Percentiles rank a stretch among this genome's conserved stretches.
Conservation (phyloP, 2,329 filamentous ascomycete species). For the Beauveria asiatica region DNA sequence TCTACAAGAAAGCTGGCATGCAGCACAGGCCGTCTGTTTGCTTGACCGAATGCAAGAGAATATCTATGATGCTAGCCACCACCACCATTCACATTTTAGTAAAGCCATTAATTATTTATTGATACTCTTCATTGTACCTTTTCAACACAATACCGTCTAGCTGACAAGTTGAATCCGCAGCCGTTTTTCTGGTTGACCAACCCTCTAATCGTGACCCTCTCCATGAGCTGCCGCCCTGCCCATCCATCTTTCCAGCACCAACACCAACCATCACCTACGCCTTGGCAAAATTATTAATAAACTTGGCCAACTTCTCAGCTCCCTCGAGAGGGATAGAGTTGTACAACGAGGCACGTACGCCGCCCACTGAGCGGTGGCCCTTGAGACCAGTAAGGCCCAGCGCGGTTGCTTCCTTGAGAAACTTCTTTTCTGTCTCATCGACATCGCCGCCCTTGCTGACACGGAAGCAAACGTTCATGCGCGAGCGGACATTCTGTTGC, state of each 20-base stretch:
- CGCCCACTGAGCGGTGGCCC: conserved; percentile 79
- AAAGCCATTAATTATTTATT: neutral
- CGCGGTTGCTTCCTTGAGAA: conserved; percentile 63
- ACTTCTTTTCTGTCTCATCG: conserved; percentile 67
- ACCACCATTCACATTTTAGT: neutral
- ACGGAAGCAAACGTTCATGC: conserved; percentile 95
- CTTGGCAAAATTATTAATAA: conserved; percentile 47
- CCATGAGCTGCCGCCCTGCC: neutral
- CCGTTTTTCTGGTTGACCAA: conserved; percentile 2
- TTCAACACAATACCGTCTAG: neutral
- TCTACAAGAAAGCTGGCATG: no score
- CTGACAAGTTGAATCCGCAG: conserved; percentile 1
- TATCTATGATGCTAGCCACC: no score
- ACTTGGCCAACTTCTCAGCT: conserved; percentile 58
- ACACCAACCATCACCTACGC: conserved; percentile 15
- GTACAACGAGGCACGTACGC: conserved; percentile 82
- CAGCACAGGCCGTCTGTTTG: no score
- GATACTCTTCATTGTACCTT: neutral
- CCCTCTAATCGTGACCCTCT: neutral
- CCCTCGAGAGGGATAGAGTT: conserved; percentile 68
- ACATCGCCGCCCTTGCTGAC: conserved; percentile 51
- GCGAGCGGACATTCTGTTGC: conserved; percentile 63
- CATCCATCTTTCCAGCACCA: neutral
- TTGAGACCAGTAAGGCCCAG: conserved; percentile 71
- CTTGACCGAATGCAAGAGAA: no score